A percentile compares a stretch with the other conserved stretches of the same genome.
These are phyloP conservation scores for Silene coronaria DNA, from an alignment of 179 eudicot genomes.

Conservation along the genomic window DNA sequence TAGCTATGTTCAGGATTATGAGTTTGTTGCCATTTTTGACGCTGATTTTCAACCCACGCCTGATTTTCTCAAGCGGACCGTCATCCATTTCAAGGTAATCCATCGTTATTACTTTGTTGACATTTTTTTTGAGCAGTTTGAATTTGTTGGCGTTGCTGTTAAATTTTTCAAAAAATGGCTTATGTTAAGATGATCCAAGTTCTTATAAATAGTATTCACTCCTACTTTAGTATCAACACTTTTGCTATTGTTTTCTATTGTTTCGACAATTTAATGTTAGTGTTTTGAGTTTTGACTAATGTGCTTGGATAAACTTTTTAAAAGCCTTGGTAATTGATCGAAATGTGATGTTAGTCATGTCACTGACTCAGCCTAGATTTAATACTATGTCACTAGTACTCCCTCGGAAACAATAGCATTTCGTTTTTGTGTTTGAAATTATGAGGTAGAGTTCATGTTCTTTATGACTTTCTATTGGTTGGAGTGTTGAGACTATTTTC, in stretches of 20 bases:
- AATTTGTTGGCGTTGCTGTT: neutral
- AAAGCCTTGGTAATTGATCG: no score
- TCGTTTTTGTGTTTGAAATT: neutral
- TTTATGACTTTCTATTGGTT: neutral
- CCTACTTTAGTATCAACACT: no score
- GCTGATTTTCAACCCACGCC: conserved; percentile 68
- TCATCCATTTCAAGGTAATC: conserved; percentile 68
- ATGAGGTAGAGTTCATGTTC: conserved; percentile 2
- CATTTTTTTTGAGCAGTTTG: neutral
- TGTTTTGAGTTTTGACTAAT: no score
- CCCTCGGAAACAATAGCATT: no score
- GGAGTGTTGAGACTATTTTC: neutral
- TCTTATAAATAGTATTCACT: no score
- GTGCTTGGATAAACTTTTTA: no score
- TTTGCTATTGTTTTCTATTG: neutral
- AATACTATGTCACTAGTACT: no score
- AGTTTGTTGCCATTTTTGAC: conserved; percentile 59
- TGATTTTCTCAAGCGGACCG: conserved; percentile 44
- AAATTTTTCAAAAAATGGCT: no score
- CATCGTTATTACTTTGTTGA: neutral
- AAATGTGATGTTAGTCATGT: no score
- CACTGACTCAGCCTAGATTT: no score
- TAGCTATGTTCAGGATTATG: conserved; percentile 62
- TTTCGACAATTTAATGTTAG: neutral
- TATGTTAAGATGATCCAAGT: no score